Base-by-base conservation (phyloP, 1,284 basidiomycete genomes). In the Omphalotus olearius region DNA sequence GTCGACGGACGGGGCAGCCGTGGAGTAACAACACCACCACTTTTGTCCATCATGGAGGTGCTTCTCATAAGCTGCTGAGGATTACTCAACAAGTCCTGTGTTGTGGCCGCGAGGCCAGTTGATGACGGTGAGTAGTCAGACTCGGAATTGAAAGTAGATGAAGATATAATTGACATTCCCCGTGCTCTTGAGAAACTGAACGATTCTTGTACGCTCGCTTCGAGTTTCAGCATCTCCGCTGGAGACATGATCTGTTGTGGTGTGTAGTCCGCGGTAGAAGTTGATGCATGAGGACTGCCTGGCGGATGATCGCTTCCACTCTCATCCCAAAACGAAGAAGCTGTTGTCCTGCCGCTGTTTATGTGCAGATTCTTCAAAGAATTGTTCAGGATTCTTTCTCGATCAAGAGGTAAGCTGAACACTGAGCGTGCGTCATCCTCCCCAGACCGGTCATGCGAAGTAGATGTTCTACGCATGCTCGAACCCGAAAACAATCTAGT, bases 191-290 rank as follows among this genome's bases (percentile, higher is more conserved):
- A 59, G 49, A 53, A 43, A 37, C 54, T 51, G 20, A 62, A 60
- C 43, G 66, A 56, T 36, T 63, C 62, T 51, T 69, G 67, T 14
- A 74, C 65, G 26, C 69, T 72, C 33, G 77, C 78, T 60, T 83
- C 82, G 7, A 85, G 64, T 62, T 73, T 72, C 25, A 80, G 71
- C 70, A 85, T 75, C 51, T 85, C 80, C 18, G 79, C 81, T 14
- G 81, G 79, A 11, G 82, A 79, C 74, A 85, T 76, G 57, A 83
- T 86, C 42, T 77, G 78, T 61, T 83, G 79, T 9, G 82, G 79
- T 3, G 68, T 71, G 62, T 82, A 82, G 20, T 84, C 81, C 18
- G 61, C 50, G 9, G 54, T 45, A 7, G 53, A 55, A 16, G 61
- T 7, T 13, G 30, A 33, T 7, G 45, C 56, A 28, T 57, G 56